A percentile compares a stretch with the other conserved stretches of the same genome.
Conservation (phyloP, 495 filamentous ascomycete species). For the Podospora sp. region DNA sequence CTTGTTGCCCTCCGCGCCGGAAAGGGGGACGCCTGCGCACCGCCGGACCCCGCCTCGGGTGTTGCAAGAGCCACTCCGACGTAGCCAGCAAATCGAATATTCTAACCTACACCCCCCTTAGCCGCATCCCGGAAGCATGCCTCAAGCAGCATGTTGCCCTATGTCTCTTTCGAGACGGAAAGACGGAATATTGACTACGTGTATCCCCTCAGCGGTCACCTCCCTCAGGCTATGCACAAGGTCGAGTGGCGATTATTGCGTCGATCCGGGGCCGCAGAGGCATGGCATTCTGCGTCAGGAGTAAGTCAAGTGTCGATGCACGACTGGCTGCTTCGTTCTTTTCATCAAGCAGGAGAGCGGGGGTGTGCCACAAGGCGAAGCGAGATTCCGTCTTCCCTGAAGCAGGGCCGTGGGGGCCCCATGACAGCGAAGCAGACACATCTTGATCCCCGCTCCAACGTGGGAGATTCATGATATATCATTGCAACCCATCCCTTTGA, state of each 20-base stretch:
- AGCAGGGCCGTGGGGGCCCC: neutral
- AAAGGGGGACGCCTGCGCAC: neutral
- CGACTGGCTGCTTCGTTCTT: neutral
- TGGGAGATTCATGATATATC: neutral
- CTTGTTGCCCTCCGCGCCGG: neutral
- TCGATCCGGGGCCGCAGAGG: conserved; percentile 8
- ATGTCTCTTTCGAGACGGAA: neutral
- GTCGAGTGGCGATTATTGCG: conserved; percentile 7
- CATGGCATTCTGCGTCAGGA: conserved; percentile 3
- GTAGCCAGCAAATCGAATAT: conserved; percentile 5
- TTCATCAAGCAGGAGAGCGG: neutral
- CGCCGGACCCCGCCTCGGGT: conserved; percentile 1
- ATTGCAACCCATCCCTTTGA: neutral
- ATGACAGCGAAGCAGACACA: neutral
- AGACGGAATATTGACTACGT: conserved; percentile 14
- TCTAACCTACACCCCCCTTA: neutral
- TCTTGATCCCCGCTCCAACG: neutral
- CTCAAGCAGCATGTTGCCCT: neutral
- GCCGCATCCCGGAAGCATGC: conserved; percentile 3
- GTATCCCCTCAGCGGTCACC: conserved; percentile 1
- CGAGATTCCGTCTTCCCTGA: neutral
- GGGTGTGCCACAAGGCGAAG: neutral
- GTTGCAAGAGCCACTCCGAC: neutral
- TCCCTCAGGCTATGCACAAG: neutral
- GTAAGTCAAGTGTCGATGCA: neutral